A percentile compares a stretch with the other conserved stretches of the same genome.
Evolutionary conservation across 2,329 filamentous ascomycete species (phyloP).

Genomic region (Venturia nashicola): DNA sequence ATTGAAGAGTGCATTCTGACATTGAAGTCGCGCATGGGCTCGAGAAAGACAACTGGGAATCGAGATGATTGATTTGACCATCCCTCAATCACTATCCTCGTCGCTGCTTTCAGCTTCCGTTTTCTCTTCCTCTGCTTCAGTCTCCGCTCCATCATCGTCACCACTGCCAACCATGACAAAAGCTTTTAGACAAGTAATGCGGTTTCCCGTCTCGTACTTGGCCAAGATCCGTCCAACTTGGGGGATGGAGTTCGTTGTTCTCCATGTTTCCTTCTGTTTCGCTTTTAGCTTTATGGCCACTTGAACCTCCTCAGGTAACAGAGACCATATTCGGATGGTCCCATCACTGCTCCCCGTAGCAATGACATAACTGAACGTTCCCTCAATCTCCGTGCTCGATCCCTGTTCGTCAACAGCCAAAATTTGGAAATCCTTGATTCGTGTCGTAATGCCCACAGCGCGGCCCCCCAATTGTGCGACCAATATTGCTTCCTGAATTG

Average conservation of each 20-base stretch:
- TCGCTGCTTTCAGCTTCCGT: constrained; percentile 10
- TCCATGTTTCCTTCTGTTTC: constrained; percentile 10
- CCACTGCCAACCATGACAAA: constrained; percentile 54
- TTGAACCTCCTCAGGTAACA: constrained; percentile 27
- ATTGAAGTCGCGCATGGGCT: not conserved
- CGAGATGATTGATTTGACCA: not conserved
- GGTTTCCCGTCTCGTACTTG: constrained; percentile 71
- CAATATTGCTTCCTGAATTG: constrained; percentile 46
- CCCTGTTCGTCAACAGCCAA: constrained; percentile 27
- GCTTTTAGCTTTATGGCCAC: not conserved
- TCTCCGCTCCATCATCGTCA: constrained; percentile 46
- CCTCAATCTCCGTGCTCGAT: constrained; percentile 21
- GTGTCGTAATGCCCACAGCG: constrained; percentile 49
- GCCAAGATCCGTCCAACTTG: constrained; percentile 58
- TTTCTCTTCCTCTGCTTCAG: constrained; percentile 20
- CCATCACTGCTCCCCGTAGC: constrained; percentile 78
- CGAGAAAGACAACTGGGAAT: not conserved
- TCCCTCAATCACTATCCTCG: constrained; percentile 1
- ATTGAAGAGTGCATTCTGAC: no score
- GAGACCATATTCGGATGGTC: constrained; percentile 63
- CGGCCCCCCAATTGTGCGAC: constrained; percentile 71
- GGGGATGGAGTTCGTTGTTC: constrained; percentile 13
- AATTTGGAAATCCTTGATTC: constrained; percentile 82
- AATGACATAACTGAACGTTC: constrained; percentile 40
- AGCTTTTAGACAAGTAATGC: constrained; percentile 78